These are phyloP conservation scores for Hypoxylon fragiforme DNA, from an alignment of 495 filamentous ascomycete genomes.

Conservation along the genomic window DNA sequence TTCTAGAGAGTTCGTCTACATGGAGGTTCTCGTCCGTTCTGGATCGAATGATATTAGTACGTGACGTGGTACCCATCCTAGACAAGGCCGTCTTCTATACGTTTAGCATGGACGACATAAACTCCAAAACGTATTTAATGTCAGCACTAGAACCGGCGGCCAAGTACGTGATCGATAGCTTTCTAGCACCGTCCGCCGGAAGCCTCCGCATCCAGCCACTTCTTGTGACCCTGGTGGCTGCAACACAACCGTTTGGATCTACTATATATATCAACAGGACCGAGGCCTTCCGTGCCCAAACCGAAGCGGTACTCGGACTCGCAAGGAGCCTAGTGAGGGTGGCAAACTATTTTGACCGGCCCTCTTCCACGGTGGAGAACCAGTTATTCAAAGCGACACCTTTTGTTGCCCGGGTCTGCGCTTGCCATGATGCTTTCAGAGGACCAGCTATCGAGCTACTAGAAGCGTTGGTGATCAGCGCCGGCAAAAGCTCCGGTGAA, in stretches of 20 bases:
- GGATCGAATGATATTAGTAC: slow-evolving; percentile 60
- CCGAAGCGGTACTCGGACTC: slow-evolving; percentile 65
- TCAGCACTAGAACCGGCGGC: slow-evolving; percentile 67
- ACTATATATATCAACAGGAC: slow-evolving; percentile 64
- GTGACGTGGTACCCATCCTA: slow-evolving; percentile 66
- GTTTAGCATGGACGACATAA: slow-evolving; percentile 70
- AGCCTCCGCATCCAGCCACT: slow-evolving; percentile 78
- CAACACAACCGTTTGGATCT: slow-evolving; percentile 64
- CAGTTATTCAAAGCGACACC: slow-evolving; percentile 79
- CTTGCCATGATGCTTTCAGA: slow-evolving; percentile 67
- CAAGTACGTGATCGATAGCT: slow-evolving; percentile 71
- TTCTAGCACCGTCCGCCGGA: slow-evolving; percentile 68
- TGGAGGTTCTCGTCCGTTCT: slow-evolving; percentile 77
- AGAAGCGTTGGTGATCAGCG: slow-evolving; percentile 71
- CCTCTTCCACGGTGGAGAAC: slow-evolving; percentile 67
- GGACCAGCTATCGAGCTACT: slow-evolving; percentile 67
- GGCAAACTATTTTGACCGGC: slow-evolving; percentile 62
- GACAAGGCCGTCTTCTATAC: slow-evolving; percentile 69
- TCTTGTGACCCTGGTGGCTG: slow-evolving; percentile 68
- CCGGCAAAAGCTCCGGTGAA: slow-evolving; percentile 64
- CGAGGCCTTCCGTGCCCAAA: slow-evolving; percentile 61
- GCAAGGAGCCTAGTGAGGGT: slow-evolving; percentile 69
- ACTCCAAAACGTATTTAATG: slow-evolving; percentile 61
- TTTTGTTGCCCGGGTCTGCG: slow-evolving; percentile 76
- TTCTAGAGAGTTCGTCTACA: slow-evolving; percentile 76